phyloP scores from a whole-genome alignment of 805 yeast species.

The Starmerella sp. region DNA sequence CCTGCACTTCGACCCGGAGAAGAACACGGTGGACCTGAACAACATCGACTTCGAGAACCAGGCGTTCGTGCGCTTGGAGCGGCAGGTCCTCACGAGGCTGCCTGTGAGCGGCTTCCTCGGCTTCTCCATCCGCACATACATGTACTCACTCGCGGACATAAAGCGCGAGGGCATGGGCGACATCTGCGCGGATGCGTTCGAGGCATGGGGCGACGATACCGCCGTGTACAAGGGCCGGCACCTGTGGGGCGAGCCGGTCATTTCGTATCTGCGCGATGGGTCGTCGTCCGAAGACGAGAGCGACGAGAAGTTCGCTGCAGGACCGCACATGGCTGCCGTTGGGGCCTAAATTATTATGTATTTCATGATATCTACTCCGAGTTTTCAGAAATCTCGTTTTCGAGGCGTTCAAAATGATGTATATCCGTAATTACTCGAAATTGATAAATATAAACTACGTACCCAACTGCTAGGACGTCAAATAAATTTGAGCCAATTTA shows the following conservation, averaged over 20 bases:
- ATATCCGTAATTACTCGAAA: too few species aligned
- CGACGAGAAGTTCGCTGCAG: not conserved
- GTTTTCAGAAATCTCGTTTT: too few species aligned
- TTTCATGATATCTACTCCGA: too few species aligned
- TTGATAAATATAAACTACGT: too few species aligned
- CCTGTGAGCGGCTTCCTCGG: conserved; percentile 39
- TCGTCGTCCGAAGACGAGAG: not conserved
- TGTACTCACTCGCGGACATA: conserved; percentile 40
- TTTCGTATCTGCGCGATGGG: conserved; percentile 3
- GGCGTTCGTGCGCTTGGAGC: conserved; percentile 46
- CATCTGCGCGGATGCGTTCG: conserved; percentile 52
- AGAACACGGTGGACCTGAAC: conserved; percentile 23
- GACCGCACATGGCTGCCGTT: not conserved
- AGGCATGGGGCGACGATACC: conserved; percentile 47
- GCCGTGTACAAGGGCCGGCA: conserved; percentile 51
- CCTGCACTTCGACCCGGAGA: not conserved
- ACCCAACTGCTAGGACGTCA: too few species aligned
- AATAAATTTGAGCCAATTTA: too few species aligned
- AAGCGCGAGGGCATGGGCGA: conserved; percentile 38
- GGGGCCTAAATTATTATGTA: not conserved
- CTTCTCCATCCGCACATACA: conserved; percentile 47
- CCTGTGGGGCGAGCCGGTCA: conserved; percentile 44
- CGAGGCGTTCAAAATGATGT: too few species aligned
- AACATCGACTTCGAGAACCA: conserved; percentile 31
- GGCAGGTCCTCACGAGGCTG: conserved; percentile 45